These are phyloP conservation scores for Colletotrichum tanaceti DNA, from an alignment of 2,329 filamentous ascomycete genomes.

Conservation along the genomic window DNA sequence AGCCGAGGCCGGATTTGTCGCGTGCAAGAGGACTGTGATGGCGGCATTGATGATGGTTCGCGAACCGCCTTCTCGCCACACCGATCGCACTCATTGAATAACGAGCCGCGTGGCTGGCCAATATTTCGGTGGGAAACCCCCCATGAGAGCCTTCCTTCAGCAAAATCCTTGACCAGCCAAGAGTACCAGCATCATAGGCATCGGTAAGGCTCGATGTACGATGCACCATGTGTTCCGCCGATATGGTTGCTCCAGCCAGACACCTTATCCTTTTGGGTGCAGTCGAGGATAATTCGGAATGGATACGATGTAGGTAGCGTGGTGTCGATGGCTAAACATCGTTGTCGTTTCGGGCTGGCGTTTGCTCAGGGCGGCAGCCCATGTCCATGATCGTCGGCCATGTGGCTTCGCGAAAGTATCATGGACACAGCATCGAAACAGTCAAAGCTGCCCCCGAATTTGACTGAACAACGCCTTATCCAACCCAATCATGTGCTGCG, in stretches of 20 bases:
- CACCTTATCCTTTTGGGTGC: conserved; percentile 4
- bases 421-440: conserved; percentile 7
- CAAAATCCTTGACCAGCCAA: background rate
- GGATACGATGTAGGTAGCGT: conserved; percentile 7
- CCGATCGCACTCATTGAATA: background rate
- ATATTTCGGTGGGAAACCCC: background rate
- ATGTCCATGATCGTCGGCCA: conserved; percentile 16
- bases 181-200: background rate
- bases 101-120: background rate
- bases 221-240: conserved; percentile 5
- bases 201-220: background rate
- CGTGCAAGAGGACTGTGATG: background rate
- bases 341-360: conserved; percentile 16
- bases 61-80: conserved; percentile 8
- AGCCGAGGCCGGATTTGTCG: background rate
- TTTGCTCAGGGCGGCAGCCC: conserved; percentile 3
- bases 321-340: conserved; percentile 6
- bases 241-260: background rate
- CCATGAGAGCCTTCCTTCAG: background rate
- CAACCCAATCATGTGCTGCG: background rate
- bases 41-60: background rate
- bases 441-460: background rate
- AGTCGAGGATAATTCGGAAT: background rate
- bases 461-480: background rate
- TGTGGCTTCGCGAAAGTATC: background rate